Percentiles rank a stretch among this genome's conserved stretches.
Conservation (phyloP, 192 early-diverging fungal genomes). For the Mycoemilia scoparia region DNA sequence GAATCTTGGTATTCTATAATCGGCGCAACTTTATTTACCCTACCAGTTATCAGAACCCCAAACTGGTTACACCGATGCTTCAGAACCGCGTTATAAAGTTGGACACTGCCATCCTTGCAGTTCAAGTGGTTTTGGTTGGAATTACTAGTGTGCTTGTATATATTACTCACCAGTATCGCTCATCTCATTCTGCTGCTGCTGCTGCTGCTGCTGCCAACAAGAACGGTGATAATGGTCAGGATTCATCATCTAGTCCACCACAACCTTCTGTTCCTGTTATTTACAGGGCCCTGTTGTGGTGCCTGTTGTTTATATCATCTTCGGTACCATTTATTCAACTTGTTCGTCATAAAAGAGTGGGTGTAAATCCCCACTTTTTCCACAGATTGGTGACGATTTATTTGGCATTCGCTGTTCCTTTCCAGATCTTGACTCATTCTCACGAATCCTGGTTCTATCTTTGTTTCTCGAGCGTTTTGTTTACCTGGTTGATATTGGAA, state of each 20-base stretch:
- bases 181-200: constrained; percentile 16
- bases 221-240: too few species aligned
- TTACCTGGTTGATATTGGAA: constrained; percentile 68
- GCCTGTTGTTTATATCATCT: too few species aligned
- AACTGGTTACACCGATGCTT: too few species aligned
- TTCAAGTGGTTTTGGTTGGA: constrained; percentile 18
- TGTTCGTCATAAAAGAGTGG: too few species aligned
- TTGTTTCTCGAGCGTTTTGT: constrained; percentile 48
- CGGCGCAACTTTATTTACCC: neutral
- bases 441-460: constrained; percentile 84
- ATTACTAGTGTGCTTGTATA: constrained; percentile 21
- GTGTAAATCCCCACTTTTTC: constrained; percentile 56
- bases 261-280: too few species aligned
- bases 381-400: constrained; percentile 66
- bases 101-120: constrained; percentile 15
- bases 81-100: too few species aligned
- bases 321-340: too few species aligned
- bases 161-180: constrained; percentile 3
- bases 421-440: constrained; percentile 74
- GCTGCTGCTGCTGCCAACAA: constrained; percentile 22
- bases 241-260: too few species aligned
- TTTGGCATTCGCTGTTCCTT: constrained; percentile 70
- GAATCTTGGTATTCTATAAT: constrained; percentile 13
- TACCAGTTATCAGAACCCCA: too few species aligned
- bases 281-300: too few species aligned